Base-by-base conservation (phyloP, 129 eudicot species). In the Gnaphalium uliginosum region DNA sequence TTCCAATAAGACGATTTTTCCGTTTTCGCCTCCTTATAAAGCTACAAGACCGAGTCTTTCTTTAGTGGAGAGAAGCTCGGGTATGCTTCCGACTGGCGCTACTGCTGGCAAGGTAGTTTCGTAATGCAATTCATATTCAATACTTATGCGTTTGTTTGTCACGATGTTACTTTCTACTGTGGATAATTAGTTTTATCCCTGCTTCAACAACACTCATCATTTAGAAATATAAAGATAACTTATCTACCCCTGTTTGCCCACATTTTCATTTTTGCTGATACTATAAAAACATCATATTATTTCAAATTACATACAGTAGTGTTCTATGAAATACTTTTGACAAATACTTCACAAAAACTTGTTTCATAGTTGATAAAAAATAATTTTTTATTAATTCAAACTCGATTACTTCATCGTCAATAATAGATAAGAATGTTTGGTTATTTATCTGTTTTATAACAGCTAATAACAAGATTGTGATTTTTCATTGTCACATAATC, bases 21-120 rank as follows among this genome's bases (percentile, higher is more conserved):
- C 86, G 18, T 90, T 92, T 75, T 89, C 92, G 18, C 85, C 92
- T 77, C 90, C 92, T 14, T 32, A 69, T 23, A 86, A 73, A 78
- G 85, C 70, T 68, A 80, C 84, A 15, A 81, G 81, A 78, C 84
- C 85, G 32, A 60, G 72, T 77, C 61, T 75, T 76, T 77, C 83
- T 75, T 78, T 79, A 78, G 48, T 74, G 37, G 92, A 84, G 66
- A 86, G 79, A 83, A 78, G 76, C 74, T 62, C 81, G 15, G 81
- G 82, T 50, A 32, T 75, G 43, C 76, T 58, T 33, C 87, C 77
- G 56, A 72, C 83, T 77, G 83, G 83, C 57, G 22, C 90, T 68
- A 46, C 86, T 37, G 79, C 73, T 83, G 89, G 79, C 65, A 93
- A 90, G 96, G 98, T 90, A 83, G 62, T 53, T 66, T 7, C 70